phyloP scores from a whole-genome alignment of 148 eudicot species.

The Dianthus caryophyllus region DNA sequence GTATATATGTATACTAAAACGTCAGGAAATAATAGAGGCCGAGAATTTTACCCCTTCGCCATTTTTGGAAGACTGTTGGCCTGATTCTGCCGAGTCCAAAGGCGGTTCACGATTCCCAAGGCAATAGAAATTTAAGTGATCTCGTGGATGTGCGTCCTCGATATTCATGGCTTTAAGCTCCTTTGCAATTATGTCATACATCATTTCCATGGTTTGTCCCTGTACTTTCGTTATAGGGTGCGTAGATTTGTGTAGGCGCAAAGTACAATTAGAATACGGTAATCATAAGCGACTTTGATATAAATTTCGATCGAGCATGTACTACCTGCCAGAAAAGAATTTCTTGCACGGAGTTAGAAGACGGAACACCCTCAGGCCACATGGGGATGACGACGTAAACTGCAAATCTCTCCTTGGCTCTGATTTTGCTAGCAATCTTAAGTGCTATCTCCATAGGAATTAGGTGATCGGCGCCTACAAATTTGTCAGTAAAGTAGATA shows the following conservation, averaged over 20 bases:
- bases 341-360: slow-evolving; percentile 52
- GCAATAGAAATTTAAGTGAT: slow-evolving; percentile 84
- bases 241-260: too few species aligned
- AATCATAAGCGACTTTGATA: too few species aligned
- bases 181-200: slow-evolving; percentile 60
- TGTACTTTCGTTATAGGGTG: too few species aligned
- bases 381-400: slow-evolving; percentile 63
- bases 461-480: slow-evolving; percentile 55
- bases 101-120: slow-evolving; percentile 81
- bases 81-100: slow-evolving; percentile 21
- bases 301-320: not conserved
- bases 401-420: slow-evolving; percentile 55
- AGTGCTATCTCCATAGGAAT: slow-evolving; percentile 62
- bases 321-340: slow-evolving; percentile 71
- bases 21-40: not conserved
- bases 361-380: slow-evolving; percentile 70
- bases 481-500: not conserved
- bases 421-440: slow-evolving; percentile 56
- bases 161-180: slow-evolving; percentile 56
- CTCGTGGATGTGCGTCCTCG: slow-evolving; percentile 51
- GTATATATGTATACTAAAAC: too few species aligned
- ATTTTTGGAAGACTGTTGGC: slow-evolving; percentile 21
- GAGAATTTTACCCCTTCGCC: slow-evolving; percentile 43
- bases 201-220: slow-evolving; percentile 57
- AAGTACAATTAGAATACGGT: too few species aligned